phyloP scores from a whole-genome alignment of 106 monocot genomes.

The Dioscorea alata region DNA sequence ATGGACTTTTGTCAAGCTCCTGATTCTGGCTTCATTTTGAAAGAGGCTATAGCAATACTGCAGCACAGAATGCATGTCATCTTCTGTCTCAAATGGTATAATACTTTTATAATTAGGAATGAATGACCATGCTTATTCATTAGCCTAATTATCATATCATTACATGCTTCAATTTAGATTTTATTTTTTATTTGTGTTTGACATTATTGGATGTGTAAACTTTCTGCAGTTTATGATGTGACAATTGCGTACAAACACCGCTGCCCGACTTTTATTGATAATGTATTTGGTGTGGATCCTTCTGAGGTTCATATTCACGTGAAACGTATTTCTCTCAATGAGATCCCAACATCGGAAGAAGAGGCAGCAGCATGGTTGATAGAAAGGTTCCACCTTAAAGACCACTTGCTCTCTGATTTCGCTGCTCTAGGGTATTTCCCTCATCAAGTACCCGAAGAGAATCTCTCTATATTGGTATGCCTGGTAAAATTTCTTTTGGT shows the following conservation, averaged over 20 bases:
- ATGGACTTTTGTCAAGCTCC: too few relatives aligned
- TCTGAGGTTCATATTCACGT: slow-evolving; percentile 87
- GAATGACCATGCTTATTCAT: too few relatives aligned
- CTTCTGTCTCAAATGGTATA: too few relatives aligned
- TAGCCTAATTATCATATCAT: too few relatives aligned
- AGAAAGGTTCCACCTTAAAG: slow-evolving; percentile 77
- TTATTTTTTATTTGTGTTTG: too few relatives aligned
- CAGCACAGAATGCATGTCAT: too few relatives aligned
- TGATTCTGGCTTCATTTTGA: too few relatives aligned
- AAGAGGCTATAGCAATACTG: too few relatives aligned
- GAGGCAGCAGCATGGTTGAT: slow-evolving; percentile 71
- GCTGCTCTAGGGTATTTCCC: slow-evolving; percentile 55
- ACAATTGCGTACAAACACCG: slow-evolving; percentile 82
- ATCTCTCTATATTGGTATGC: slow-evolving; percentile 45
- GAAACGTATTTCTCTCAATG: slow-evolving; percentile 26
- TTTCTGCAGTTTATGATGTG: slow-evolving; percentile 78
- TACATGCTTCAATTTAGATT: too few relatives aligned
- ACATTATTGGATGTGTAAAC: not conserved
- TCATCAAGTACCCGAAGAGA: slow-evolving; percentile 55
- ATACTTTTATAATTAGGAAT: too few relatives aligned
- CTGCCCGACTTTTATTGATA: slow-evolving; percentile 68
- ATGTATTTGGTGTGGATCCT: slow-evolving; percentile 75
- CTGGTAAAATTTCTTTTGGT: slow-evolving; percentile 28
- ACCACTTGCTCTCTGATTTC: slow-evolving; percentile 65
- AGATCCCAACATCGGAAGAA: slow-evolving; percentile 52